Percentiles rank a stretch among this genome's conserved stretches.
Conservation (phyloP, 1,284 basidiomycete genomes). For the Dichomitus squalens region DNA sequence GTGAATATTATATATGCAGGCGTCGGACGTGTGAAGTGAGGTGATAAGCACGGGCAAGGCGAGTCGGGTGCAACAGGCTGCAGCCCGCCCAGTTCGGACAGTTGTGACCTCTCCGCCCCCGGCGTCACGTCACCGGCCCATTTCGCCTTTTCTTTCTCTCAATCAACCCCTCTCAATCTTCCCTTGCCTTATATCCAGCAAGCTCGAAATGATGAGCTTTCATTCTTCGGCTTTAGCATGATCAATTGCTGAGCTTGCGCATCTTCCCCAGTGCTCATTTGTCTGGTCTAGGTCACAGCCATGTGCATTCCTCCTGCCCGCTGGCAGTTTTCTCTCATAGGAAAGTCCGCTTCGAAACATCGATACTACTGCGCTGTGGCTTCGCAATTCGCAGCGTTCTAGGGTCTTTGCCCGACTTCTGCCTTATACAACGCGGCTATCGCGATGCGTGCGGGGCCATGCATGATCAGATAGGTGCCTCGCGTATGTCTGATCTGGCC, state of each 20-base stretch:
- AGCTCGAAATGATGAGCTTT: too few relatives aligned
- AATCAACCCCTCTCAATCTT: not conserved
- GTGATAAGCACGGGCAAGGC: constrained; percentile 22
- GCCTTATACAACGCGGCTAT: not conserved
- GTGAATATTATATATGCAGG: constrained; percentile 19
- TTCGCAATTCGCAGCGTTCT: not conserved
- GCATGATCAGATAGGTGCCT: not conserved
- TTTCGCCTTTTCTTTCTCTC: not conserved
- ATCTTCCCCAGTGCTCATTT: not conserved
- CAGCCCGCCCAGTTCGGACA: constrained; percentile 4
- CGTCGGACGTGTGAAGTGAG: constrained; percentile 22
- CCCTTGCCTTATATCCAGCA: too few relatives aligned
- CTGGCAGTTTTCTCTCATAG: not conserved
- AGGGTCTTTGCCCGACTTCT: too few relatives aligned
- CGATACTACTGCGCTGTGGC: not conserved
- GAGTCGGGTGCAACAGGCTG: constrained; percentile 11
- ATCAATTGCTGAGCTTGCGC: not conserved
- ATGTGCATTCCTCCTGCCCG: not conserved
- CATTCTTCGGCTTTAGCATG: too few relatives aligned
- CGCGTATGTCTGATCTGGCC: not conserved
- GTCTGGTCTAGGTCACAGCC: not conserved
- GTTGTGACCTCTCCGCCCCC: not conserved
- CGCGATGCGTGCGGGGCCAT: not conserved
- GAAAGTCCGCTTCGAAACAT: not conserved
- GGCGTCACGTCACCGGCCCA: not conserved